Percentiles rank a stretch among this genome's conserved stretches.
phyloP scores from a whole-genome alignment of 306 rosid species.

The Corylus avellana region DNA sequence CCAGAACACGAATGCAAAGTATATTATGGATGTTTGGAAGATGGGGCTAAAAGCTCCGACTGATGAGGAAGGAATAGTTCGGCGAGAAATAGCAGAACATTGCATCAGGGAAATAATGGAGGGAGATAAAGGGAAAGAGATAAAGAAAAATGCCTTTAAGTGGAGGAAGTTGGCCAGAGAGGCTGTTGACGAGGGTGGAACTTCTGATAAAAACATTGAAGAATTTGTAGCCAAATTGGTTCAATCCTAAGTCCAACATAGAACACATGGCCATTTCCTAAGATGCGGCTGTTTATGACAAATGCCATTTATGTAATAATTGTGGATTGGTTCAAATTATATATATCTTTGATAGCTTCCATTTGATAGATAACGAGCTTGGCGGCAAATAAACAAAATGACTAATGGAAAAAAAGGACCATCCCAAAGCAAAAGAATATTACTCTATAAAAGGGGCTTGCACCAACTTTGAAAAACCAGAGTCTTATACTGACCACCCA shows the following conservation, averaged over 20 bases:
- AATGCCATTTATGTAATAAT: too few species aligned
- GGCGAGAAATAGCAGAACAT: not conserved
- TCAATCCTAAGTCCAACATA: not conserved
- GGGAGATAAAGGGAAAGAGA: not conserved
- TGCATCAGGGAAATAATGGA: constrained; percentile 1
- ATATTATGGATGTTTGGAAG: constrained; percentile 9
- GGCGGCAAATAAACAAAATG: too few species aligned
- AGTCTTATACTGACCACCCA: too few species aligned
- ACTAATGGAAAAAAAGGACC: too few species aligned
- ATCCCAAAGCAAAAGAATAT: too few species aligned
- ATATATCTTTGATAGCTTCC: too few species aligned
- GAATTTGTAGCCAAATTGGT: not conserved
- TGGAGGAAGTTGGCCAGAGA: constrained; percentile 1
- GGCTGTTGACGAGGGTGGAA: not conserved
- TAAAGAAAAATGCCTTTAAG: not conserved
- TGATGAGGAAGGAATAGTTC: not conserved
- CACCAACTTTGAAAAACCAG: too few species aligned
- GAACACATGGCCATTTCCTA: too few species aligned
- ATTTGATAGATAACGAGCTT: too few species aligned
- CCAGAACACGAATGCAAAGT: not conserved
- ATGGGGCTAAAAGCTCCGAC: not conserved
- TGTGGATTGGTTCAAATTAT: too few species aligned
- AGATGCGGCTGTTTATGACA: too few species aligned
- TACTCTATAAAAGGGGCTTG: too few species aligned
- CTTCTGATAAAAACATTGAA: not conserved